Percentiles rank a stretch among this genome's conserved stretches.
phyloP scores from a whole-genome alignment of 768 basidiomycete species.

The Paxillus rubicundulus region DNA sequence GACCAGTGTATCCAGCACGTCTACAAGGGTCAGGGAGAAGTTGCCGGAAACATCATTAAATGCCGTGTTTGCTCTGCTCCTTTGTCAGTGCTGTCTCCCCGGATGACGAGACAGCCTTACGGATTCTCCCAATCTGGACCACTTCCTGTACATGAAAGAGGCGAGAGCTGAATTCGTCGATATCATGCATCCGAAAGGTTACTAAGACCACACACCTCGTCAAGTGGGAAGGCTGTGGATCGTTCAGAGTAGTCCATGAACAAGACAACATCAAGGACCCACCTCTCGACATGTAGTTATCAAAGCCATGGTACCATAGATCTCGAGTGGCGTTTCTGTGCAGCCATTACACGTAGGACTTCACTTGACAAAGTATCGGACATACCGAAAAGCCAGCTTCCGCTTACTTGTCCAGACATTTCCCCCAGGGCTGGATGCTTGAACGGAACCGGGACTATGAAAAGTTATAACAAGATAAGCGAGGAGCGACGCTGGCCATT shows the following conservation, averaged over 20 bases:
- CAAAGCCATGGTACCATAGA: conserved; percentile 88
- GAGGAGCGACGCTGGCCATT: conserved; percentile 47
- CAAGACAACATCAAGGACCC: conserved; percentile 13
- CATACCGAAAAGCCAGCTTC: conserved; percentile 57
- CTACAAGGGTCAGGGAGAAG: conserved; percentile 81
- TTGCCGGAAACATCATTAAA: conserved; percentile 94
- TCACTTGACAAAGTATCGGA: neutral
- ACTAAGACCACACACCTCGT: conserved; percentile 55
- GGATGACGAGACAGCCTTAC: conserved; percentile 44
- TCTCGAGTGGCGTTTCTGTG: conserved; percentile 67
- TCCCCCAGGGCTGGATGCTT: conserved; percentile 18
- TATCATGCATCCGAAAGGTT: conserved; percentile 1
- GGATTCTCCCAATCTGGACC: conserved; percentile 86
- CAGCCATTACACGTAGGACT: conserved; percentile 1
- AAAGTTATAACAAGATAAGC: conserved; percentile 39
- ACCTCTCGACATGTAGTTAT: conserved; percentile 88
- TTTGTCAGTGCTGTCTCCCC: conserved; percentile 12
- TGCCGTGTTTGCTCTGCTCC: conserved; percentile 61
- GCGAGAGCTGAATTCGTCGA: conserved; percentile 61
- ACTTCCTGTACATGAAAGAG: conserved; percentile 80
- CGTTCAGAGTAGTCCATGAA: conserved; percentile 20
- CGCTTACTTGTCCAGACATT: conserved; percentile 55
- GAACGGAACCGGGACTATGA: conserved; percentile 23
- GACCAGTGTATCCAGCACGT: conserved; percentile 86
- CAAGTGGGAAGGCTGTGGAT: conserved; percentile 72